Evolutionary conservation across 2,329 filamentous ascomycete genomes (phyloP), one percentile per base, ranked within the genome.

Genomic region (Dactylellina parvicollis): DNA sequence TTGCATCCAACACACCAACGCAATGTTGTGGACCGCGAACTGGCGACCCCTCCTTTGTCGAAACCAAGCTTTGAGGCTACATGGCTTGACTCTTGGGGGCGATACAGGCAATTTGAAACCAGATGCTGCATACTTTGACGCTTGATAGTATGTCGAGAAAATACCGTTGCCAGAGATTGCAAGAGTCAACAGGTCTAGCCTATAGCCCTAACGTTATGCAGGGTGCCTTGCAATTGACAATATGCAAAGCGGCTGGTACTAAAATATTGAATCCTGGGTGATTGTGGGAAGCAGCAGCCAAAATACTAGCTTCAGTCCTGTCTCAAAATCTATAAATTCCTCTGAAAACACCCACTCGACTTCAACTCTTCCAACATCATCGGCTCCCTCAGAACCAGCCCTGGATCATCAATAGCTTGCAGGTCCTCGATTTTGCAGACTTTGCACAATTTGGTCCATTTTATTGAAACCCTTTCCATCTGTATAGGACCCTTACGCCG

Each of bases 301-400:
- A 14, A 18, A 44, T 1, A 18, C 32, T 42, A 24, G 30, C 28
- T 56, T 30, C 8, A 12, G 16, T 14, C 2, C 22, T 16, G 46
- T n/a, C 38, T 30, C 16, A 16, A 52, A 50, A 42, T 57, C 57
- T 71, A 71, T 71, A 71, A 71, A 71, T 71, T 50, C 36, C n/a
- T 44, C 18, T 12, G 12, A 14, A 2, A n/a, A n/a, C 12, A 22
- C 38, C 36, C 8, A 34, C 5, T n/a, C 28, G 9, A 14, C 20
- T 55, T 24, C 8, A 32, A 12, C 18, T 44, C 12, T 18, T 44
- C 9, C 47, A 18, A 26, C 4, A 65, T 47, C 38, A 26, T 18
- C 49, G 36, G 18, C 24, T 44, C 18, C 24, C 2, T 24, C n/a
- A 16, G 1, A 10, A 18, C 22, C 7, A 55, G 2, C 3, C 50